A percentile compares a stretch with the other conserved stretches of the same genome.
Evolutionary conservation across 2,329 filamentous ascomycete species (phyloP).

Genomic region (Paraphaeosphaeria minitans): DNA sequence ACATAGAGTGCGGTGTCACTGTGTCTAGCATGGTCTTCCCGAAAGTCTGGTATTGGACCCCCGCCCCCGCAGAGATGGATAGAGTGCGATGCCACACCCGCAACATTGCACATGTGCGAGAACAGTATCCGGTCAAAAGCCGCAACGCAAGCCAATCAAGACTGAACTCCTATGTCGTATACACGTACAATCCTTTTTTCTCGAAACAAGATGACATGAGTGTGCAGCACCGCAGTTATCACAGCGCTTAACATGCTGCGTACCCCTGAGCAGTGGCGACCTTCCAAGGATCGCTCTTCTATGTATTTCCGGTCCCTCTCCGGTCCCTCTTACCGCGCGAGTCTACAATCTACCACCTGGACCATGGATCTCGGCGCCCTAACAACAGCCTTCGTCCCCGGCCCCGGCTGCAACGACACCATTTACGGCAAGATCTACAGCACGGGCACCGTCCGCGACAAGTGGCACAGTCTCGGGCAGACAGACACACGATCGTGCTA

Average conservation of each 20-base stretch:
- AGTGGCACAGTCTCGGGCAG: background rate
- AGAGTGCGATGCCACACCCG: background rate
- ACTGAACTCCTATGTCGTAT: background rate
- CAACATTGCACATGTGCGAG: background rate
- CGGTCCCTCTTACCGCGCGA: background rate
- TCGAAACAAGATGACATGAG: background rate
- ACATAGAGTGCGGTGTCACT: background rate
- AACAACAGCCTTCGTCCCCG: background rate
- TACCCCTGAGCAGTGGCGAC: background rate
- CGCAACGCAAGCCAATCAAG: background rate
- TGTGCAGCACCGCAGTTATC: background rate
- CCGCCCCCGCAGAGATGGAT: background rate
- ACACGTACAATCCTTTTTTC: background rate
- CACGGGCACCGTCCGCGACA: background rate
- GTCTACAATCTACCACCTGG: too few relatives aligned
- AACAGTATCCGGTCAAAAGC: background rate
- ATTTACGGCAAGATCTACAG: conserved; percentile 2
- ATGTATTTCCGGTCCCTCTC: background rate
- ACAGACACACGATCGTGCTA: background rate
- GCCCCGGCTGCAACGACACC: background rate
- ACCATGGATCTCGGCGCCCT: conserved; percentile 1
- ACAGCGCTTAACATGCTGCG: background rate
- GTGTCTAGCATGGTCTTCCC: background rate
- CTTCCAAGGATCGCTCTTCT: background rate
- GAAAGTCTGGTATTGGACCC: background rate